Conservation (phyloP, 257 asterid genomes). For the Nyctanthes arbortristis region DNA sequence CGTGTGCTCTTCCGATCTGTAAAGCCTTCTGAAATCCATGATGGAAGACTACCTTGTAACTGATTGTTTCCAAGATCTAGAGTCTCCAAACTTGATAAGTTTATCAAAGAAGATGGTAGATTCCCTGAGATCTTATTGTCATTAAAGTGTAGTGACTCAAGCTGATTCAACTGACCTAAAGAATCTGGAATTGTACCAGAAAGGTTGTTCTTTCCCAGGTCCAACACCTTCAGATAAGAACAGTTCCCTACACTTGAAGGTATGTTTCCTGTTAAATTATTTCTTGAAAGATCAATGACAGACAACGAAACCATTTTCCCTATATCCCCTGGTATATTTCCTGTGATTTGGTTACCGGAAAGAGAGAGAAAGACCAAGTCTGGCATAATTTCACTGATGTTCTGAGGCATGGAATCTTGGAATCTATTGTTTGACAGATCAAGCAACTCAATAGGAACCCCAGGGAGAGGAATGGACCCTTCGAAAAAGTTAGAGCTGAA, state of each 20-base stretch:
- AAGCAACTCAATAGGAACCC: slow-evolving; percentile 40
- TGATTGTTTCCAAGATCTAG: slow-evolving; percentile 47
- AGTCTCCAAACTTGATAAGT: slow-evolving; percentile 45
- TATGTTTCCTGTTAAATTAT: slow-evolving; percentile 43
- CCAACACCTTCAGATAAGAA: slow-evolving; percentile 35
- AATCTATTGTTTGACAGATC: slow-evolving; percentile 56
- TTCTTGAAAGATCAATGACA: slow-evolving; percentile 49
- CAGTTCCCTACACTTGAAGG: slow-evolving; percentile 47
- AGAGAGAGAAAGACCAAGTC: slow-evolving; percentile 48
- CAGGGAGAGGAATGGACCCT: slow-evolving; percentile 44
- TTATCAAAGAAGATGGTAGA: slow-evolving; percentile 41
- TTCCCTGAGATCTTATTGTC: slow-evolving; percentile 42
- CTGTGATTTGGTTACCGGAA: slow-evolving; percentile 40
- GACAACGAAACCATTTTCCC: slow-evolving; percentile 40
- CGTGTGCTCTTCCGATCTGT: slow-evolving; percentile 43
- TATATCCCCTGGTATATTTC: slow-evolving; percentile 40
- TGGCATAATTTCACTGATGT: slow-evolving; percentile 40
- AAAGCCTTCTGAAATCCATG: slow-evolving; percentile 40
- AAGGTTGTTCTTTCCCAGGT: slow-evolving; percentile 41
- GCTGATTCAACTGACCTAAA: slow-evolving; percentile 40
- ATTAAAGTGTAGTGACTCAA: slow-evolving; percentile 44
- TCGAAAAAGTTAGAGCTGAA: slow-evolving; percentile 44
- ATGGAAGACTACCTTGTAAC: slow-evolving; percentile 35
- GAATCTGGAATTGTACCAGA: slow-evolving; percentile 46
- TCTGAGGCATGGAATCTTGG: slow-evolving; percentile 43